These are phyloP conservation scores for Jatropha podagrica DNA, from an alignment of 441 rosid genomes.

Conservation along the genomic window DNA sequence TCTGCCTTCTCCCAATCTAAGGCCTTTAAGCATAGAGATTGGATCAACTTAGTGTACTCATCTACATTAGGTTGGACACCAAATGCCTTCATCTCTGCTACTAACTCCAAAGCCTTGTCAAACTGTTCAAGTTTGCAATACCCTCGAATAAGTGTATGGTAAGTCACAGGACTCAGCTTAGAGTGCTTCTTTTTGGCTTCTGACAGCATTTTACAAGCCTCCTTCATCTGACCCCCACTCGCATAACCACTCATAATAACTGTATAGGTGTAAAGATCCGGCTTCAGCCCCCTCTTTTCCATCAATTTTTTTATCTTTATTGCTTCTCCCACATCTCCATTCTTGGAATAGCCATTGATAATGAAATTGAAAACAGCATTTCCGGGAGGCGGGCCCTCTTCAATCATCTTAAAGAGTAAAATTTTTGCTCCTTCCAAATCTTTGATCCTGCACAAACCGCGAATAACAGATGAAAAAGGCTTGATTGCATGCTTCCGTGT, in stretches of 20 bases:
- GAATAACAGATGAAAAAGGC: conserved; percentile 65
- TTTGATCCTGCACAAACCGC: conserved; percentile 63
- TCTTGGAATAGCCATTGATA: conserved; percentile 53
- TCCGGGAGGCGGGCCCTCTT: conserved; percentile 78
- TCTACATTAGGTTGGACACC: conserved; percentile 65
- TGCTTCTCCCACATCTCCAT: conserved; percentile 57
- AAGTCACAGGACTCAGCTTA: conserved; percentile 63
- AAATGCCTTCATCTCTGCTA: conserved; percentile 64
- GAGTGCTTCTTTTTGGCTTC: conserved; percentile 77
- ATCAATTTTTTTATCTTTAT: conserved; percentile 58
- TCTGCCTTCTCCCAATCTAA: conserved; percentile 77
- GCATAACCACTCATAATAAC: conserved; percentile 77
- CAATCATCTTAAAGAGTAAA: conserved; percentile 66
- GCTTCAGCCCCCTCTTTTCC: conserved; percentile 75
- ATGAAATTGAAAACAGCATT: conserved; percentile 69
- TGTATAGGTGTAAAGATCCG: conserved; percentile 73
- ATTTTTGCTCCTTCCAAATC: conserved; percentile 56
- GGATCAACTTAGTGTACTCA: conserved; percentile 80
- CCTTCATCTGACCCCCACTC: conserved; percentile 69
- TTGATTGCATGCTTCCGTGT: conserved; percentile 54
- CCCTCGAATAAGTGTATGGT: conserved; percentile 80
- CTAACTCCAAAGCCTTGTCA: conserved; percentile 59
- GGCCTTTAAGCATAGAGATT: conserved; percentile 73
- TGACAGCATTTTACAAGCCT: conserved; percentile 52
- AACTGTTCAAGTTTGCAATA: conserved; percentile 78